Base-by-base conservation (phyloP, 257 asterid species). In the Rubia yunnanensis region DNA sequence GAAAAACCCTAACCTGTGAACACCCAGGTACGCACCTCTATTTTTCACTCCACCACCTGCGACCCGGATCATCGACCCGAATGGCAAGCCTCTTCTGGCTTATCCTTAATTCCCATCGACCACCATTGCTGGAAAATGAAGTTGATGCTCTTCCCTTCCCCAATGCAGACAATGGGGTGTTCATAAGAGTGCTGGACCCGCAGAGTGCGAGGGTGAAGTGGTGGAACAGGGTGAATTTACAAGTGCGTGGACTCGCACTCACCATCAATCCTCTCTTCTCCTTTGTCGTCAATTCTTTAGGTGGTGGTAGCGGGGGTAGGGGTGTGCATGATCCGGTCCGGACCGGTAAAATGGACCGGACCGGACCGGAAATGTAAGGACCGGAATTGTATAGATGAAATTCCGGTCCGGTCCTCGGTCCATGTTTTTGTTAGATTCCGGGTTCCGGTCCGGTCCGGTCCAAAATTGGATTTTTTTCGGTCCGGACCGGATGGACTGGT, bases 71-170 rank as follows among this genome's bases (percentile, higher is more conserved):
- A 81, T 84, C 91, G 77, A 36, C 96, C 91, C 10, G 95, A 86
- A 69, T 88, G 92, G 98, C 96, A 88, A 70, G 96, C 96, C 20
- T 81, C 87, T 2, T 95, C 98, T 73, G 96, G 98, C 54, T 91
- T 96, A 0, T 88, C 95, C 0, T 15, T 91, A 18, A 64, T 83
- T 61, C 96, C 96, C 0, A 88, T 86, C 2, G 58, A 80, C 67
- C 30, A 73, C 60, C 26, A 49, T 62, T 78, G 82, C 67, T 32
- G 32, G 23, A 0, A 7, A 54, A 24, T 24, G 60, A 54, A 23
- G 27, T 50, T 23, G 5, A 22, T 44, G 2, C n/a, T 5, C 52
- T 1, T 41, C 34, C 28, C 20, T 0, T 68, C 61, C 20, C 66
- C 20, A 66, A 0, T 61, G 17, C n/a, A 11, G 31, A 15, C 26